Conservation (phyloP, 2,329 filamentous ascomycete genomes). For the Aspergillus fumigatus region DNA sequence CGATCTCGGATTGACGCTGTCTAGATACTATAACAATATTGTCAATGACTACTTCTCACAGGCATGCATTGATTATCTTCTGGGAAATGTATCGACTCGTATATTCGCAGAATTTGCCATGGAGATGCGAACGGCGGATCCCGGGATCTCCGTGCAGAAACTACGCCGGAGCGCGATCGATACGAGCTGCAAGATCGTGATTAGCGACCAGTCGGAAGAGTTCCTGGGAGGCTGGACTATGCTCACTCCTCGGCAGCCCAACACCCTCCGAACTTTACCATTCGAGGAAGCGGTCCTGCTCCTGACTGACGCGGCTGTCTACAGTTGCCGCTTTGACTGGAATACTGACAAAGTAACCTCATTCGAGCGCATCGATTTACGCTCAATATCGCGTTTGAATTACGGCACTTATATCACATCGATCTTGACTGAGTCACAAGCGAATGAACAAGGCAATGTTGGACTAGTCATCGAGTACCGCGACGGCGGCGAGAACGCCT, state of each 20-base stretch:
- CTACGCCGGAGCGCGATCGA: conserved; percentile 88
- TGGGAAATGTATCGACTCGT: conserved; percentile 77
- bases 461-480: conserved; percentile 78
- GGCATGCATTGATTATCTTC: conserved; percentile 86
- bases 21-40: conserved; percentile 72
- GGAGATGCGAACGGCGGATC: conserved; percentile 89
- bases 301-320: conserved; percentile 77
- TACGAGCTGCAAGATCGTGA: conserved; percentile 77
- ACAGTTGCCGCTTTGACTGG: conserved; percentile 92
- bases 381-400: conserved; percentile 67
- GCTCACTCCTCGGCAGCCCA: conserved; percentile 67
- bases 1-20: conserved; percentile 83
- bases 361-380: conserved; percentile 79
- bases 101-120: conserved; percentile 94
- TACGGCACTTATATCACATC: conserved; percentile 88
- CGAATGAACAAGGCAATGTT: conserved; percentile 73
- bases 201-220: conserved; percentile 78
- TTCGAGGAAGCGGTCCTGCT: conserved; percentile 88
- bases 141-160: conserved; percentile 77
- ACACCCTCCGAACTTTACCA: conserved; percentile 64
- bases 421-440: conserved; percentile 71
- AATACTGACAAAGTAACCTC: conserved; percentile 88
- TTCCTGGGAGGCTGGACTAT: conserved; percentile 87
- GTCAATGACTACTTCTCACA: conserved; percentile 98
- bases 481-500: conserved; percentile 64